Base-by-base conservation (phyloP, 176 grass and related monocot genomes). In the Musa troglodytarum region DNA sequence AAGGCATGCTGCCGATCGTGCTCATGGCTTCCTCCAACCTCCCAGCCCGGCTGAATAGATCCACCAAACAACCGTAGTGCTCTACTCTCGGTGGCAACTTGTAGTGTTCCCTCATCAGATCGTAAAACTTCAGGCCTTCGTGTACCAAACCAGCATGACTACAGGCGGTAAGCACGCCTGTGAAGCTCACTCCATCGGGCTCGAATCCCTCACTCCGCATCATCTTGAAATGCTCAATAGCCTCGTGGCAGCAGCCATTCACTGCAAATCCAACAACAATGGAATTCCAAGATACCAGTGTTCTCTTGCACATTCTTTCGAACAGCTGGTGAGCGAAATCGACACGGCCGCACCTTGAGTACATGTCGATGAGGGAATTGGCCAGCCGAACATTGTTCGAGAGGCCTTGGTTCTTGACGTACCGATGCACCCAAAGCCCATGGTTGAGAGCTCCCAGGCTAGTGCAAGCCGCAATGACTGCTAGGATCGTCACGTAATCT, bases 61-160 rank as follows among this genome's bases (percentile, higher is more conserved):
- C 89, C 9, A 96, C 85, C 74, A 96, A 76, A 52, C 93, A 90
- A 19, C 87, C 83, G 69, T 86, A 88, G 77, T 88, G 89, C 79
- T 96, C 93, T 52, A 90, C 81, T 73, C 87, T 83, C 2, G 70
- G 8, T 0, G 61, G 0, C 11, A 96, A 82, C 26, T 75, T 53
- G 4, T 96, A 54, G 72, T 82, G 65, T 8, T 20, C 22, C 11
- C 1, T 86, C 81, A 96, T 75, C 34, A 79, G 59, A 5, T 88
- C 50, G 7, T 92, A 92, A 52, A 88, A 82, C 24, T 74, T 78
- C 20, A 83, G 79, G 53, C 87, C 89, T 57, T 80, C 16, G 0
- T 90, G 67, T 0, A 83, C 79, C 64, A 92, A 77, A 0, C 90
- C 89, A 1, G 79, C 77, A 49, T 89, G 85, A 74, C 81, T 86